A percentile compares a stretch with the other conserved stretches of the same genome.
phyloP scores from a whole-genome alignment of 1,139 yeast genomes.

The Taphrina flavorubra region DNA sequence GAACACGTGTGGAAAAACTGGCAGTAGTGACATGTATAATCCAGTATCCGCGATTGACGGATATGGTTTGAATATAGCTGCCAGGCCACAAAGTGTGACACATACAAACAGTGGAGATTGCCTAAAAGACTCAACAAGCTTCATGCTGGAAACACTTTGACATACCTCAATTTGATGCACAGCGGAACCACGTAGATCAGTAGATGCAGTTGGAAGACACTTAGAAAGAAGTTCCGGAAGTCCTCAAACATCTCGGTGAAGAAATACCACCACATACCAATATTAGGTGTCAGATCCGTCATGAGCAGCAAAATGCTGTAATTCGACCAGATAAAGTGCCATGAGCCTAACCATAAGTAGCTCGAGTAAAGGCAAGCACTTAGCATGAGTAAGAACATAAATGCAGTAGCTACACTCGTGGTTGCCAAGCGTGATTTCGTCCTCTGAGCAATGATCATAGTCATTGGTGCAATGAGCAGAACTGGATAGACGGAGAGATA shows the following conservation, averaged over 20 bases:
- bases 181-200: conserved; percentile 73
- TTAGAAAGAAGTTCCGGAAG: conserved; percentile 80
- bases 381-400: conserved; percentile 15
- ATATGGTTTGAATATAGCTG: conserved; percentile 77
- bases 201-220: conserved; percentile 81
- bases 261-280: conserved; percentile 98
- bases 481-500: conserved; percentile 69
- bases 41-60: conserved; percentile 89
- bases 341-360: conserved; percentile 29
- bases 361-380: conserved; percentile 17
- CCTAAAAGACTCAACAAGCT: conserved; percentile 17
- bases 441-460: conserved; percentile 43
- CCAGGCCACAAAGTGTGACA: conserved; percentile 67
- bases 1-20: conserved; percentile 60
- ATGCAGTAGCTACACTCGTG: neutral
- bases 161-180: conserved; percentile 65
- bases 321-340: conserved; percentile 22
- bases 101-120: conserved; percentile 66
- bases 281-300: conserved; percentile 75
- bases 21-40: conserved; percentile 65
- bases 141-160: conserved; percentile 49
- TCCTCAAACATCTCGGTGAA: conserved; percentile 93
- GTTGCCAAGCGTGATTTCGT: conserved; percentile 47
- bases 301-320: conserved; percentile 55
- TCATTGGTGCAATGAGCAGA: conserved; percentile 63